These are phyloP conservation scores for Boletus reticuloceps DNA, from an alignment of 768 basidiomycete genomes.

Conservation along the genomic window DNA sequence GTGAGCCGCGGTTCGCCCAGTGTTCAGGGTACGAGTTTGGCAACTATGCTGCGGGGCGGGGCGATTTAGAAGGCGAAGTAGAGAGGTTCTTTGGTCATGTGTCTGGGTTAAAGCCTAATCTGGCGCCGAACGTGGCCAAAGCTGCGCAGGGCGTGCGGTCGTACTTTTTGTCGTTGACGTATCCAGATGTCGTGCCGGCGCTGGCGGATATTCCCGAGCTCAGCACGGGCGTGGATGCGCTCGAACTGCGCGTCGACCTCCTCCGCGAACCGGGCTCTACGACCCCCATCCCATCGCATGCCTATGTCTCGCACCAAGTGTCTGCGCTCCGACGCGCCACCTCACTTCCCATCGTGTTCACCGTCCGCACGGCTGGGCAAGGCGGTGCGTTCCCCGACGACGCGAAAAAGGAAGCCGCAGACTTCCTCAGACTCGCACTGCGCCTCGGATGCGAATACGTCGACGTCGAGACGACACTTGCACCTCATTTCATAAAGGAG, in stretches of 20 bases:
- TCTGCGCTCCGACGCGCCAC: slow-evolving; percentile 74
- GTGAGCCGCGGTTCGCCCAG: slow-evolving; percentile 84
- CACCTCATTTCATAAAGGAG: slow-evolving; percentile 56
- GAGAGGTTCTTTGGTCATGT: slow-evolving; percentile 88
- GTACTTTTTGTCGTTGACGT: slow-evolving; percentile 91
- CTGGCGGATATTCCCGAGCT: slow-evolving; percentile 69
- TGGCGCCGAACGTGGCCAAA: slow-evolving; percentile 48
- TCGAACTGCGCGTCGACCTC: slow-evolving; percentile 94
- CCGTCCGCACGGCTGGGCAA: slow-evolving; percentile 83
- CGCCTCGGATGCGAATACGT: slow-evolving; percentile 88
- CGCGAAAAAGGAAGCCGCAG: slow-evolving; percentile 66
- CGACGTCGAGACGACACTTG: slow-evolving; percentile 84
- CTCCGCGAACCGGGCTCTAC: slow-evolving; percentile 54
- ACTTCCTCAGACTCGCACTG: slow-evolving; percentile 74
- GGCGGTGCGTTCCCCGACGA: slow-evolving; percentile 90
- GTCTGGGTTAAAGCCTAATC: slow-evolving; percentile 67
- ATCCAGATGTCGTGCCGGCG: slow-evolving; percentile 78
- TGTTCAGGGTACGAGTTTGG: slow-evolving; percentile 81
- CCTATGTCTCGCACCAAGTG: slow-evolving; percentile 81
- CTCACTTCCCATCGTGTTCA: slow-evolving; percentile 86
- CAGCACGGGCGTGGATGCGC: slow-evolving; percentile 80
- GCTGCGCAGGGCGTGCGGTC: slow-evolving; percentile 54
- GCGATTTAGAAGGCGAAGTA: slow-evolving; percentile 52
- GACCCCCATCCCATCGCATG: slow-evolving; percentile 57
- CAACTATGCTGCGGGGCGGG: slow-evolving; percentile 55